Evolutionary conservation across 2,329 filamentous ascomycete species (phyloP).

Genomic region (Chalara sp.): DNA sequence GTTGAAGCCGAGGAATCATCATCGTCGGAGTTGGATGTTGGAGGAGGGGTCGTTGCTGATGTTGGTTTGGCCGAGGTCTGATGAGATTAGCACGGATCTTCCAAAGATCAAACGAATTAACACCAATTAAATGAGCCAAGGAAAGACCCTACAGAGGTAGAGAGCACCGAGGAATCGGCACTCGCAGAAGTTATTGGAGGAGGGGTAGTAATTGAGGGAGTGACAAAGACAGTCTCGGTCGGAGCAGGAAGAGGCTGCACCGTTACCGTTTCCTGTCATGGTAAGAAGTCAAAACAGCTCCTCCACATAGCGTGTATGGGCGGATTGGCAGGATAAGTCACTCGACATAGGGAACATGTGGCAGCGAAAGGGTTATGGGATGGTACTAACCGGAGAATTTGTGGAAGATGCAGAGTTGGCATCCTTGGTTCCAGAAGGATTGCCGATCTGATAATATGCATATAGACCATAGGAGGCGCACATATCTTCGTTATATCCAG

Average conservation of each 20-base stretch:
- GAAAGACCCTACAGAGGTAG: constrained; percentile 32
- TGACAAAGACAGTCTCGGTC: constrained; percentile 21
- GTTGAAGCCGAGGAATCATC: constrained; percentile 15
- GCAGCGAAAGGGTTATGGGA: neutral
- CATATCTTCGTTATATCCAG: constrained; percentile 59
- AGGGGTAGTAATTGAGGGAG: constrained; percentile 6
- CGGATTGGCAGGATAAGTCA: neutral
- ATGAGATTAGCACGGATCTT: neutral
- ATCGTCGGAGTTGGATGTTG: constrained; percentile 1
- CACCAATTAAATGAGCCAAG: neutral
- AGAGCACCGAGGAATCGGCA: constrained; percentile 6
- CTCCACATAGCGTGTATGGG: neutral
- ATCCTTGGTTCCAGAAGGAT: constrained; percentile 47
- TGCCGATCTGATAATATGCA: constrained; percentile 56
- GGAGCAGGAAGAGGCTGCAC: constrained; percentile 10
- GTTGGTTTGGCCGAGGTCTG: constrained; percentile 1
- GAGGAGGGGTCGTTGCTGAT: neutral
- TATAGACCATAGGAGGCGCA: constrained; percentile 59
- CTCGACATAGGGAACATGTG: too few species aligned
- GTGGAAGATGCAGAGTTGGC: constrained; percentile 11
- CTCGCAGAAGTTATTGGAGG: constrained; percentile 8
- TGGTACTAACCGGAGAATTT: constrained; percentile 19
- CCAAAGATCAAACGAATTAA: neutral
- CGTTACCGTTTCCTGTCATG: constrained; percentile 24
- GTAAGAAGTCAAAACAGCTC: constrained; percentile 25